Base-by-base conservation (phyloP, 345 rosid species). In the Brassica juncea region DNA sequence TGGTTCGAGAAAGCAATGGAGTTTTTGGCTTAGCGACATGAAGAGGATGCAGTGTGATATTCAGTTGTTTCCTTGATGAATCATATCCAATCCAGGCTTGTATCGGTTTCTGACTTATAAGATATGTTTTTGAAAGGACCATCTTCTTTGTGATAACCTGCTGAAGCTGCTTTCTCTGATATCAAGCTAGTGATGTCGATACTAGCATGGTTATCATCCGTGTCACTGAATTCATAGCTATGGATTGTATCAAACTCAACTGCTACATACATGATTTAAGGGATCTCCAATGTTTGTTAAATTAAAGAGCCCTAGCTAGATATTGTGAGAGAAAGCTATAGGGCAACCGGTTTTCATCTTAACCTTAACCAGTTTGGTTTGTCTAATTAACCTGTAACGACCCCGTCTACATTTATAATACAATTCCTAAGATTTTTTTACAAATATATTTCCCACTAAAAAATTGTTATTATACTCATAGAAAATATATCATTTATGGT, bases 11-110 rank as follows among this genome's bases (percentile, higher is more conserved):
- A 15, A 54, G 59, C 23, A 54, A 0, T 54, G 59, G 59, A 0
- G 0, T 54, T 8, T 54, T 54, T 54, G 9, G 59, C 59, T 54
- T 54, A 54, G 9, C 84, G 68, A 32, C 83, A 74, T 85, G 87
- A 10, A 54, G 59, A 54, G 59, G 59, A 54, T 97, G 84, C 31
- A 94, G 77, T 67, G 83, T 88, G 69, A 90, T 89, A 57, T 86
- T 84, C 37, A 94, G 27, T 2, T 66, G 81, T 75, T 82, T 86
- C 10, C 44, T 77, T 6, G 54, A 25, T 0, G 94, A 88, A 80
- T 94, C 91, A 74, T 91, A 93, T 66, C 90, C 97, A 68, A 93
- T 61, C 97, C 98, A 93, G n/a, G 91, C 89, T 84, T 85, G 94
- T 23, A 89, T 85, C 21, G 79, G 81, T 25, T 37, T 6, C 1